Percentiles rank a stretch among this genome's conserved stretches.
phyloP scores from a whole-genome alignment of 169 alveolate genomes.

The Plasmodium chabaudi region DNA sequence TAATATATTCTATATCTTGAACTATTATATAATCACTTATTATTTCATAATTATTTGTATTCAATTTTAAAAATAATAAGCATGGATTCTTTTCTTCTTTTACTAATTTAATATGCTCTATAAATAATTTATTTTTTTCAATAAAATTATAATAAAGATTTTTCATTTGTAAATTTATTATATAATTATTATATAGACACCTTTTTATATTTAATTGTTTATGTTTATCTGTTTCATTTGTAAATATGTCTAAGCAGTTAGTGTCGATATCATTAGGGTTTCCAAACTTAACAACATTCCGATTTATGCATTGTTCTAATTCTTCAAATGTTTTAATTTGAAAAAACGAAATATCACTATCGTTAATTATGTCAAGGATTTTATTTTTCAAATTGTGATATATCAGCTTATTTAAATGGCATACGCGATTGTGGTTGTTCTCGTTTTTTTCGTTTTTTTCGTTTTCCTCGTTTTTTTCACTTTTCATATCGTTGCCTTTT shows the following conservation, averaged over 20 bases:
- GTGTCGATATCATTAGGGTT: neutral
- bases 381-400: conserved; percentile 47
- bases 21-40: conserved; percentile 11
- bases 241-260: neutral
- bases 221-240: neutral
- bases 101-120: conserved; percentile 12
- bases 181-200: conserved; percentile 6
- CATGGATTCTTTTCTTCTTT: conserved; percentile 2
- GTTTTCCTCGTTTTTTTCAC: neutral
- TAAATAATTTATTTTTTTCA: neutral
- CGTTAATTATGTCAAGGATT: conserved; percentile 20
- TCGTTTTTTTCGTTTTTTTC: conserved; percentile 3
- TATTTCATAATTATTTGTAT: conserved; percentile 2
- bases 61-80: conserved; percentile 16
- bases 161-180: conserved; percentile 15
- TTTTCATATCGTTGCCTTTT: neutral
- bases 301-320: conserved; percentile 41
- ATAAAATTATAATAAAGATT: neutral
- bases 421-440: conserved; percentile 11
- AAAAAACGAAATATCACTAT: conserved; percentile 5
- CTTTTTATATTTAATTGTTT: neutral
- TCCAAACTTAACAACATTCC: too few relatives aligned
- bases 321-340: conserved; percentile 33
- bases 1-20: conserved; percentile 21
- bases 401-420: conserved; percentile 25